Conservation (phyloP, 1,284 basidiomycete species). For the Chalciporus piperatoides region DNA sequence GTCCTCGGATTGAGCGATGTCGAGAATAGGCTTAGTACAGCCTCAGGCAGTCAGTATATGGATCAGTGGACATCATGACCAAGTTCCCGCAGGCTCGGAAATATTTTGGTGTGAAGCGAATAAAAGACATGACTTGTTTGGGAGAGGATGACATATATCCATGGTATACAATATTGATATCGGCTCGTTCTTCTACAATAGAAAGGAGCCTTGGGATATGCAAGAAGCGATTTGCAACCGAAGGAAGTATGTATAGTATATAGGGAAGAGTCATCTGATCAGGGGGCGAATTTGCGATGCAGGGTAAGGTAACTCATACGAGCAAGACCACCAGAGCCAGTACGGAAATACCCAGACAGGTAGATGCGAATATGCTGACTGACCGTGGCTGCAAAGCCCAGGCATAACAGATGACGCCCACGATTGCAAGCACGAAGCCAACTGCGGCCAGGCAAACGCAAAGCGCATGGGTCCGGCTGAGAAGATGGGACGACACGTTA, state of each 20-base stretch:
- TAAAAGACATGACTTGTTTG: too few relatives aligned
- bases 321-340: conserved; percentile 13
- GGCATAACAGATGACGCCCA: conserved; percentile 48
- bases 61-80: too few relatives aligned
- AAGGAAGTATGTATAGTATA: neutral
- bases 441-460: conserved; percentile 45
- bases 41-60: too few relatives aligned
- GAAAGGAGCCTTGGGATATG: too few relatives aligned
- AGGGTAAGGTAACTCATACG: conserved; percentile 4
- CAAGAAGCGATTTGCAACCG: too few relatives aligned
- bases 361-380: conserved; percentile 42
- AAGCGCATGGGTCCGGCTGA: conserved; percentile 47
- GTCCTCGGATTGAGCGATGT: too few relatives aligned
- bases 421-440: conserved; percentile 50
- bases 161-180: too few relatives aligned
- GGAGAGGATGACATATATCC: too few relatives aligned
- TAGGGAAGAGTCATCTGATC: neutral
- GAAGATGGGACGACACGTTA: conserved; percentile 40
- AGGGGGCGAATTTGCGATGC: neutral
- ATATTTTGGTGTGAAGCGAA: too few relatives aligned
- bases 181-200: too few relatives aligned
- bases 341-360: conserved; percentile 34
- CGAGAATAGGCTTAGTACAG: too few relatives aligned
- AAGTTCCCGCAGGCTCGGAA: too few relatives aligned
- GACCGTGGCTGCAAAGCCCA: conserved; percentile 45